These are phyloP conservation scores for Nicotiana noctiflora DNA, from an alignment of 257 asterid genomes.

Conservation along the genomic window DNA sequence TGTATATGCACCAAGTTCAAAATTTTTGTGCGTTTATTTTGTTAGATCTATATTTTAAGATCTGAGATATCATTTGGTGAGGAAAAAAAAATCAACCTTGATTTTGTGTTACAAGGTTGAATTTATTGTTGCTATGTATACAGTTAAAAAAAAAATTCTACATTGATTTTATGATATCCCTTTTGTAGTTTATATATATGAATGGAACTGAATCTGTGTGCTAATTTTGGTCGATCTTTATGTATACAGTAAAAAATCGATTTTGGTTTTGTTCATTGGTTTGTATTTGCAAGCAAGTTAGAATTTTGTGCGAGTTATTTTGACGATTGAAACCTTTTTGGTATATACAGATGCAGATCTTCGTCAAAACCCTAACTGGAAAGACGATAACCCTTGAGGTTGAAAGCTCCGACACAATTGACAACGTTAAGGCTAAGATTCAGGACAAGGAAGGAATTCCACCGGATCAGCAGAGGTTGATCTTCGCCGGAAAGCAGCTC, in stretches of 20 bases:
- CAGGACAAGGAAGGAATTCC: conserved; percentile 32
- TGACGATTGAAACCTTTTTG: not conserved
- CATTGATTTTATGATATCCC: not conserved
- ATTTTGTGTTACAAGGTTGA: not conserved
- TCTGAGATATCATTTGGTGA: not conserved
- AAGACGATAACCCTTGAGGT: conserved; percentile 45
- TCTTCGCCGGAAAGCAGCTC: conserved; percentile 30
- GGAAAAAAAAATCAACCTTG: not conserved
- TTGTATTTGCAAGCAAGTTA: not conserved
- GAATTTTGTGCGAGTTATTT: not conserved
- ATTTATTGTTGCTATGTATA: not conserved
- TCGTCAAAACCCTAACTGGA: conserved; percentile 48
- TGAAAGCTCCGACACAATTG: conserved; percentile 37
- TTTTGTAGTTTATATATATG: not conserved
- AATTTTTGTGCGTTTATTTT: too few species aligned
- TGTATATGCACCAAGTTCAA: too few species aligned
- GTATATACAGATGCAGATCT: conserved; percentile 50
- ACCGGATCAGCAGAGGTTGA: conserved; percentile 27
- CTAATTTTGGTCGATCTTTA: not conserved
- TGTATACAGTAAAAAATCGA: not conserved
- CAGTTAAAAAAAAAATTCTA: not conserved
- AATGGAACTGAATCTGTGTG: not conserved
- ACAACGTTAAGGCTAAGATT: conserved; percentile 38
- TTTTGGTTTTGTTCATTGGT: not conserved
- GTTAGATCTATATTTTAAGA: not conserved